Percentiles rank a stretch among this genome's conserved stretches.
These are phyloP conservation scores for Coemansia brasiliensis DNA, from an alignment of 192 early-diverging fungal genomes.

Conservation along the genomic window DNA sequence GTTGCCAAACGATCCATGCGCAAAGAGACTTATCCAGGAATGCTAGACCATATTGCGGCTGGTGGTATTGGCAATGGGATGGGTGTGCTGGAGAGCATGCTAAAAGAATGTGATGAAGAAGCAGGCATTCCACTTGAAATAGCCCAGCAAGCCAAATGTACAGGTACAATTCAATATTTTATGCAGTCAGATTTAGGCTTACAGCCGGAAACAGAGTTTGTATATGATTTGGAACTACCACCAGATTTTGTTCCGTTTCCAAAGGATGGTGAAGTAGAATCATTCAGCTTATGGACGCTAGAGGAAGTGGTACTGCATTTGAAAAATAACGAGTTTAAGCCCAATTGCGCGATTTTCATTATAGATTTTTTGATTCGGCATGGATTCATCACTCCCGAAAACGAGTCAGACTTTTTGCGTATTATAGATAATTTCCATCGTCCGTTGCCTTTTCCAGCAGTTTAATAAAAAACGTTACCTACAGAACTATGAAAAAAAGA, in stretches of 20 bases:
- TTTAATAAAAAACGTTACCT: no score
- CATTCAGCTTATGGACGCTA: slow-evolving; percentile 62
- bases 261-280: slow-evolving; percentile 89
- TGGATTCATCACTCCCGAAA: slow-evolving; percentile 68
- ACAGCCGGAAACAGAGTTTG: slow-evolving; percentile 81
- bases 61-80: slow-evolving; percentile 70
- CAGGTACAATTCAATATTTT: slow-evolving; percentile 73
- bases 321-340: slow-evolving; percentile 69
- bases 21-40: slow-evolving; percentile 87
- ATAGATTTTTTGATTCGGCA: slow-evolving; percentile 88
- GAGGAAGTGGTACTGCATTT: slow-evolving; percentile 53
- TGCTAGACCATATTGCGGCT: slow-evolving; percentile 74
- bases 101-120: slow-evolving; percentile 93
- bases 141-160: slow-evolving; percentile 54
- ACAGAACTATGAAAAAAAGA: no score
- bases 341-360: slow-evolving; percentile 73
- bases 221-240: slow-evolving; percentile 82
- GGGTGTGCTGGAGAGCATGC: slow-evolving; percentile 60
- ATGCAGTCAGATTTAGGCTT: slow-evolving; percentile 61
- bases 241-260: slow-evolving; percentile 47
- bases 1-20: slow-evolving; percentile 72
- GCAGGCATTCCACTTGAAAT: slow-evolving; percentile 65
- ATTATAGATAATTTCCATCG: slow-evolving; percentile 68
- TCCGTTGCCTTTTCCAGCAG: slow-evolving; percentile 66
- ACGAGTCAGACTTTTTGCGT: slow-evolving; percentile 80